Evolutionary conservation across 2,329 filamentous ascomycete genomes (phyloP), one percentile per base, ranked within the genome.

Genomic region (Tolypocladium tropicale): DNA sequence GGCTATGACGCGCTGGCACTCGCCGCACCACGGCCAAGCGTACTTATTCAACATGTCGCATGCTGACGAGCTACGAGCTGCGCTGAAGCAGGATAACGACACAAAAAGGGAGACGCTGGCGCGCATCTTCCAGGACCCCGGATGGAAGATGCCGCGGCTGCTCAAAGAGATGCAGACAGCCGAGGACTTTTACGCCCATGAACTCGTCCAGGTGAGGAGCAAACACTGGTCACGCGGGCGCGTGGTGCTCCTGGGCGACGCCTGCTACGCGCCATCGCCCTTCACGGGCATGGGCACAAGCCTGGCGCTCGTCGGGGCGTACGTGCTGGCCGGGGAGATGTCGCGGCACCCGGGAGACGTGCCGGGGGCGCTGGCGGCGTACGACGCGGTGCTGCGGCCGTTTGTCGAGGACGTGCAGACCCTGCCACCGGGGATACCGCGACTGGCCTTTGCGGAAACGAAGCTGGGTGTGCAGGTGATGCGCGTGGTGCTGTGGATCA

Each of bases 251-350:
- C 53, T 81, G 0, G 79, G 78, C 5, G 79, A 83, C 57, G 76
- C 79, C 18, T 77, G 67, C 2, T 76, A 76, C 59, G 74, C 70
- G 25, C 75, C 76, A 0, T 75, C 75, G 0, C 72, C 73, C 2
- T 58, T 75, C 7, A 76, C 75, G 0, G 79, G 79, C 0, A 74
- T 78, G 68, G 78, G 78, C 16, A 79, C 76, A 2, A 74, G 70
- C 3, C 59, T 72, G 4, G 74, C 75, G 2, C 58, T 81, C 25
- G 62, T 73, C 1, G 74, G 74, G 2, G 79, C 77, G 1, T 80
- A 81, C 59, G 67, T 78, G 0, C 70, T 83, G 1, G 79, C 78
- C 0, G 76, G 78, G 2, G 75, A 76, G 51, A 65, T 78, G n/a
- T 55, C 58, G 14, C 58, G 58, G 12, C 58, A 64, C 25, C 59